These are phyloP conservation scores for Globisporangium orthogonon DNA, from an alignment of 352 stramenopile genomes.

Conservation along the genomic window DNA sequence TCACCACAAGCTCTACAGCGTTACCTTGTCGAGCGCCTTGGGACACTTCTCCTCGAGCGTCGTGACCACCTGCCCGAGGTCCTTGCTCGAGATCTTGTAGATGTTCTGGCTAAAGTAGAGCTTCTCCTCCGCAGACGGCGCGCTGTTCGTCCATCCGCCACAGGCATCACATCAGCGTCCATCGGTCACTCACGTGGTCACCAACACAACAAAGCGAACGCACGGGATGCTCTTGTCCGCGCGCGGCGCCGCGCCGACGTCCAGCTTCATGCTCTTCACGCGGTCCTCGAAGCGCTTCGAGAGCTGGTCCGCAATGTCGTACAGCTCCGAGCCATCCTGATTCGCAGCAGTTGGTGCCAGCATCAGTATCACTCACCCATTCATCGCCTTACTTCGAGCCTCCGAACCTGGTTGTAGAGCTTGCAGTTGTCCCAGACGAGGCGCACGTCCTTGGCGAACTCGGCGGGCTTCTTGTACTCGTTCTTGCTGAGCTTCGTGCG, in stretches of 20 bases:
- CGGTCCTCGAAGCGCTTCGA: conserved; percentile 87
- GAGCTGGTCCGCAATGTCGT: conserved; percentile 76
- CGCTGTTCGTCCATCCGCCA: conserved; percentile 17
- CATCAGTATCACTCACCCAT: no score
- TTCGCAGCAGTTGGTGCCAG: background rate
- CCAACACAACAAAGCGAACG: background rate
- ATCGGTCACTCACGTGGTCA: background rate
- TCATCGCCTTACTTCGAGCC: no score
- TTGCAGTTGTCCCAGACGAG: conserved; percentile 86
- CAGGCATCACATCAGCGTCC: no score
- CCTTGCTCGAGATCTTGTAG: conserved; percentile 77
- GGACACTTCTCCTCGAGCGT: conserved; percentile 82
- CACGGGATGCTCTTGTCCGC: conserved; percentile 69
- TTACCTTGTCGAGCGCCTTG: conserved; percentile 79
- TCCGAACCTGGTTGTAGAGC: conserved; percentile 68
- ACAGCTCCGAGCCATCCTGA: conserved; percentile 83
- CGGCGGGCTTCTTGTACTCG: conserved; percentile 79
- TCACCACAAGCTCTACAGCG: background rate
- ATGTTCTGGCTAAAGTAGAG: conserved; percentile 87
- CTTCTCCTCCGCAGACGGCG: conserved; percentile 77
- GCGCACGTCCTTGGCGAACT: conserved; percentile 81
- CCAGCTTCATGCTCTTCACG: conserved; percentile 76
- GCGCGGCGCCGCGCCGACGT: conserved; percentile 55
- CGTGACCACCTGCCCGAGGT: conserved; percentile 70
- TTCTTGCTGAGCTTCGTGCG: conserved; percentile 68